Base-by-base conservation (phyloP, 179 eudicot species). In the Silene coronaria region DNA sequence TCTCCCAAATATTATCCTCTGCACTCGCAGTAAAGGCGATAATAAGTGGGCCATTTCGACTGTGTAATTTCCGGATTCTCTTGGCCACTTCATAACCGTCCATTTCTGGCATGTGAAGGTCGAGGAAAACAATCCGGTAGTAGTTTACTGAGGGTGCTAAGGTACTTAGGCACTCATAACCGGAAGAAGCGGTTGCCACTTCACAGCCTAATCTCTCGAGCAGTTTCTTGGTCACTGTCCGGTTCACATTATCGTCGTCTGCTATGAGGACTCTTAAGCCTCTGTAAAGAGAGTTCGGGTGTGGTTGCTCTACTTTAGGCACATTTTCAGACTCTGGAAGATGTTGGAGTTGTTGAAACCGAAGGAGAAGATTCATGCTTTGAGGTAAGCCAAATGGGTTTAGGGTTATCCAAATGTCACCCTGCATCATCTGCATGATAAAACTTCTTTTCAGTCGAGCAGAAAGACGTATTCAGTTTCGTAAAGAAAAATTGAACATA, bases 101-200 rank as follows among this genome's bases (percentile, higher is more conserved):
- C 75, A 83, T 79, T 34, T 86, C 85, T 0, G 86, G 88, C 88
- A 86, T 86, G 19, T 86, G 85, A 48, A 86, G 85, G 53, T 81
- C 88, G 55, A 86, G 74, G 66, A 86, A 38, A 24, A 86, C 78
- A 8, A 86, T 77, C 65, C 83, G 78, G 70, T 74, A 79, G 21
- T 53, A 63, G 60, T 82, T 75, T n/a, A 63, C 60, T 0, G 78
- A 70, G 17, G 86, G 75, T 3, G 85, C 84, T 64, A 83, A 72
- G 3, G 86, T 72, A 75, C 76, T 77, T 19, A 86, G 77, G 76
- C 86, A 83, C 67, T 85, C 84, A 17, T 70, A 77, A 16, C 86
- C 86, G 0, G 86, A 79, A 10, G 83, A 77, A 62, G 79, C 81
- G 2, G 83, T 75, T 3, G 73, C 42, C 13, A 81, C 86, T 59